These are phyloP conservation scores for Backusella mclennaniae DNA, from an alignment of 192 early-diverging fungal species.

Conservation along the genomic window DNA sequence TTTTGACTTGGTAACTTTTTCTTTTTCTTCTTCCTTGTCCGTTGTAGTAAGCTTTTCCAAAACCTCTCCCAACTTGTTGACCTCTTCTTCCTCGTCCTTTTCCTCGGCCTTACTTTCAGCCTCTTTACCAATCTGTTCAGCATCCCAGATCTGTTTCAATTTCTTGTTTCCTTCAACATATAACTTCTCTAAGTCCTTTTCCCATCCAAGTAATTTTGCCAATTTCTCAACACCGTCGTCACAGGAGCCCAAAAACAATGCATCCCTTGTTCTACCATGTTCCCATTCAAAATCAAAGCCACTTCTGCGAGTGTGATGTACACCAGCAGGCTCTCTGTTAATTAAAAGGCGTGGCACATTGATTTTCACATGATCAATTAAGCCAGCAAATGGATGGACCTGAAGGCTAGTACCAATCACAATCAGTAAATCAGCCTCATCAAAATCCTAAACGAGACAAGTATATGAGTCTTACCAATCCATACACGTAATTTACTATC, in stretches of 20 bases:
- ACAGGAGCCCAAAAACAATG: slow-evolving; percentile 77
- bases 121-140: slow-evolving; percentile 2
- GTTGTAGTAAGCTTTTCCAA: slow-evolving; percentile 18
- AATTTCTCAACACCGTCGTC: slow-evolving; percentile 74
- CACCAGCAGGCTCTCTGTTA: slow-evolving; percentile 82
- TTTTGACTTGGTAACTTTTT: not conserved
- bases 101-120: slow-evolving; percentile 12
- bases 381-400: slow-evolving; percentile 86
- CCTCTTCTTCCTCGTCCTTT: slow-evolving; percentile 14
- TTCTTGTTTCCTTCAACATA: slow-evolving; percentile 24
- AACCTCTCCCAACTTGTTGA: slow-evolving; percentile 22
- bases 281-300: slow-evolving; percentile 86
- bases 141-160: slow-evolving; percentile 24
- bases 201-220: slow-evolving; percentile 74
- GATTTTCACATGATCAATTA: slow-evolving; percentile 63
- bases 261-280: slow-evolving; percentile 68
- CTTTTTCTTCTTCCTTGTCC: not conserved
- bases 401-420: slow-evolving; percentile 92
- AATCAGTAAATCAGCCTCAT: slow-evolving; percentile 80
- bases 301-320: slow-evolving; percentile 9
- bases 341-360: slow-evolving; percentile 86
- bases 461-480: not conserved
- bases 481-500: not conserved
- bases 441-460: slow-evolving; percentile 56
- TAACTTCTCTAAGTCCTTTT: slow-evolving; percentile 28